Evolutionary conservation across 371 early-diverging fungal species (phyloP).

Genomic region (Syncephalastrum contaminatum): DNA sequence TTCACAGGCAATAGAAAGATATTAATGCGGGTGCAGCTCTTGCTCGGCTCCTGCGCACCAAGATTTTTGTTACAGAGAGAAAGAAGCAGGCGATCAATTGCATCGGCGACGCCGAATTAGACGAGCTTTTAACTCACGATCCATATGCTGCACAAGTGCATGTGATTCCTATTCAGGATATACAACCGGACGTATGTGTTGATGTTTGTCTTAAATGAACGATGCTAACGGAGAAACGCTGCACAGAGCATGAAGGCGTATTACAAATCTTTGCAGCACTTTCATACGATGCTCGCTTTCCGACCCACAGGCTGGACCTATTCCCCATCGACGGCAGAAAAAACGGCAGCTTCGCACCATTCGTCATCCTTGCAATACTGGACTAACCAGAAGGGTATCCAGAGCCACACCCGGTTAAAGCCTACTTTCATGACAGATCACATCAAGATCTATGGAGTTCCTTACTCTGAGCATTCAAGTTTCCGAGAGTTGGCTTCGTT

Average conservation of each 20-base stretch:
- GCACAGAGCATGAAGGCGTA: conserved; percentile 35
- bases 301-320: conserved; percentile 91
- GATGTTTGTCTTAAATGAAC: too few relatives aligned
- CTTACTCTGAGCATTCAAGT: conserved; percentile 93
- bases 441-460: conserved; percentile 66
- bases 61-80: conserved; percentile 64
- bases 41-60: conserved; percentile 66
- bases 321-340: conserved; percentile 21
- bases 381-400: too few relatives aligned
- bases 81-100: conserved; percentile 68
- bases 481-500: conserved; percentile 85
- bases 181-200: conserved; percentile 47
- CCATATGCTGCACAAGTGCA: conserved; percentile 79
- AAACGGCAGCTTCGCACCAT: not conserved
- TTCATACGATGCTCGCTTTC: conserved; percentile 42
- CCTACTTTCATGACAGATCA: conserved; percentile 8
- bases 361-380: too few relatives aligned
- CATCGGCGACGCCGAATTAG: conserved; percentile 67
- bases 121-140: conserved; percentile 57
- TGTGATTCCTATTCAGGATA: conserved; percentile 64
- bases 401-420: too few relatives aligned
- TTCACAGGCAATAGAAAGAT: not conserved
- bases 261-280: conserved; percentile 24
- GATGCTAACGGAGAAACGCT: not conserved
- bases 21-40: conserved; percentile 42